Evolutionary conservation across 345 rosid species (phyloP), one percentile per base, ranked within the genome.

Genomic region (Eutrema heterophyllum): DNA sequence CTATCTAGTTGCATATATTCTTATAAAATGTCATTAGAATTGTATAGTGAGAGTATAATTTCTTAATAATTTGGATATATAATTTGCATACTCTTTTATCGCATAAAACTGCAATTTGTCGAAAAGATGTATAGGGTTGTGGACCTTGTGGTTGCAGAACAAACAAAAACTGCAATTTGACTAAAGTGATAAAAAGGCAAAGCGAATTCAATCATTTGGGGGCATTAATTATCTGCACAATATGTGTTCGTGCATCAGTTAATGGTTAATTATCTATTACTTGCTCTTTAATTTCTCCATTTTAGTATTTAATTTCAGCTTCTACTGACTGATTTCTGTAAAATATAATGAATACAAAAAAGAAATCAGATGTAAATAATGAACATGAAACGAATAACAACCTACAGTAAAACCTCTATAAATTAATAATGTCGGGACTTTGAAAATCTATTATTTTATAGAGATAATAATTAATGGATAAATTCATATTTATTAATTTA

Each of bases 171-270:
- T 30, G 21, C 21, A 9, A 43, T 68, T 32, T 68, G 54, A 54
- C 63, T 55, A 1, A 55, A 32, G 51, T 55, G 13, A 54, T 16
- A 11, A 57, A 68, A 68, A 18, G 14, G 13, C 1, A 8, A 12
- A 55, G 32, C 57, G 56, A 69, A 33, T n/a, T 57, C 46, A 69
- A 69, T 57, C 36, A 69, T 56, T 33, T 44, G 27, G 32, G 11
- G 64, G 35, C 18, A 45, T 12, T 13, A 43, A 10, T 24, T 50
- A 24, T 32, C 15, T 26, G 29, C 67, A 29, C 67, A 40, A 53
- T 33, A 15, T 32, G 8, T 32, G 9, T 30, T 57, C 41, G 29
- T 68, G 51, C 24, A 32, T 54, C 50, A 15, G 4, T 68, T 6
- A 36, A 44, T 63, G 15, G 3, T 63, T 63, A 15, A 9, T 41